phyloP scores from a whole-genome alignment of 805 yeast species.

The Pichia gijzeniarum region DNA sequence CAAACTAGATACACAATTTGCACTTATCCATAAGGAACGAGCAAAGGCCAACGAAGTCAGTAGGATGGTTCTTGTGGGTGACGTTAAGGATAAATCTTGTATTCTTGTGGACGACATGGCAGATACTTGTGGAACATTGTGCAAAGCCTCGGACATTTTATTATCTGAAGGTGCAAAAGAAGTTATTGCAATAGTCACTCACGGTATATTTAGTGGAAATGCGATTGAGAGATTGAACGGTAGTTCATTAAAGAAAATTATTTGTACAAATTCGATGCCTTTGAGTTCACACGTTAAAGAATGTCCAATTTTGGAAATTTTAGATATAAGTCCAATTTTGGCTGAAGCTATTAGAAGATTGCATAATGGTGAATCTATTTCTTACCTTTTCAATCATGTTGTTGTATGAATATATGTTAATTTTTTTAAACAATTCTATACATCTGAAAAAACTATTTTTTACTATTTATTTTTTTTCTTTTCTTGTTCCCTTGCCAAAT shows the following conservation, averaged over 20 bases:
- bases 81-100: conserved; percentile 77
- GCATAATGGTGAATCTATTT: conserved; percentile 94
- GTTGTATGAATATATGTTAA: conserved; percentile 4
- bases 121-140: conserved; percentile 95
- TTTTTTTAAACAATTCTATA: background rate
- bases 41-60: conserved; percentile 93
- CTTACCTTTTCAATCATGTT: conserved; percentile 72
- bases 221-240: conserved; percentile 70
- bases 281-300: conserved; percentile 51
- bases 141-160: conserved; percentile 87
- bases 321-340: conserved; percentile 79
- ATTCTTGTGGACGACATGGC: conserved; percentile 96
- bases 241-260: conserved; percentile 62
- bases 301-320: conserved; percentile 67
- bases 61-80: conserved; percentile 94
- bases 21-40: conserved; percentile 94
- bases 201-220: conserved; percentile 84
- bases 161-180: conserved; percentile 73
- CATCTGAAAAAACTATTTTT: background rate
- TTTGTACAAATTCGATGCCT: conserved; percentile 93
- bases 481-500: conserved; percentile 50
- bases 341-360: conserved; percentile 93
- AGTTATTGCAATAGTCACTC: conserved; percentile 92
- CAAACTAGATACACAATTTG: conserved; percentile 84
- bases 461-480: background rate